Evolutionary conservation across 2,329 filamentous ascomycete genomes (phyloP).

Genomic region (Diaporthe sp.): DNA sequence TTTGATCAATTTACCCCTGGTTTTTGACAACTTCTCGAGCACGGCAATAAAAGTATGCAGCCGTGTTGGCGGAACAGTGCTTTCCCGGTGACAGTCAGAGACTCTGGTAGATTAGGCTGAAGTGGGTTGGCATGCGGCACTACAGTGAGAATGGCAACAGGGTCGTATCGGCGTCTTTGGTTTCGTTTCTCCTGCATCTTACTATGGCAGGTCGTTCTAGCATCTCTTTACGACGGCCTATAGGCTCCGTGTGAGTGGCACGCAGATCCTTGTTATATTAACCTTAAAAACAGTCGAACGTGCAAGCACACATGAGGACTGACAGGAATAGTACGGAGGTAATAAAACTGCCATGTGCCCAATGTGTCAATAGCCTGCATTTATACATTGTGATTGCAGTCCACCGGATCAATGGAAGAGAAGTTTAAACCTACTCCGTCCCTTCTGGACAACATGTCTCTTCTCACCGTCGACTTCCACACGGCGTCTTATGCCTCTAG

Average conservation of each 20-base stretch:
- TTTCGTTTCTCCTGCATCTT: not conserved
- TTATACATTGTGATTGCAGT: not conserved
- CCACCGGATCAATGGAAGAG: constrained; percentile 12
- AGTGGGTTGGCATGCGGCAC: not conserved
- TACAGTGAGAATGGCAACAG: not conserved
- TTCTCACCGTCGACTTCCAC: not conserved
- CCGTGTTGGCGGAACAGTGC: not conserved
- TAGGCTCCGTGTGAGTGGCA: not conserved
- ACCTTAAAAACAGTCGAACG: not conserved
- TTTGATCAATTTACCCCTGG: not conserved
- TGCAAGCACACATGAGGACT: not conserved
- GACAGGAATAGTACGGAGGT: not conserved
- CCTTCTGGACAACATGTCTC: not conserved
- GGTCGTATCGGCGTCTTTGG: not conserved
- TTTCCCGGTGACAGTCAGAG: not conserved
- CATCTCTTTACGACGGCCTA: constrained; percentile 1
- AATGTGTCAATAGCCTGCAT: not conserved
- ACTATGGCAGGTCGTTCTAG: not conserved
- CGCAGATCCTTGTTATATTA: constrained; percentile 5
- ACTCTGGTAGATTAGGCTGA: not conserved
- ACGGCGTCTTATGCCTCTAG: not conserved
- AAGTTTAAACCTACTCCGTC: not conserved
- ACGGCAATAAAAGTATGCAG: constrained; percentile 5
- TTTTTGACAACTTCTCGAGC: not conserved
- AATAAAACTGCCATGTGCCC: not conserved